A percentile compares a stretch with the other conserved stretches of the same genome.
Evolutionary conservation across 2,329 filamentous ascomycete species (phyloP).

Genomic region (Immersiporthe knoxdaviesiana): DNA sequence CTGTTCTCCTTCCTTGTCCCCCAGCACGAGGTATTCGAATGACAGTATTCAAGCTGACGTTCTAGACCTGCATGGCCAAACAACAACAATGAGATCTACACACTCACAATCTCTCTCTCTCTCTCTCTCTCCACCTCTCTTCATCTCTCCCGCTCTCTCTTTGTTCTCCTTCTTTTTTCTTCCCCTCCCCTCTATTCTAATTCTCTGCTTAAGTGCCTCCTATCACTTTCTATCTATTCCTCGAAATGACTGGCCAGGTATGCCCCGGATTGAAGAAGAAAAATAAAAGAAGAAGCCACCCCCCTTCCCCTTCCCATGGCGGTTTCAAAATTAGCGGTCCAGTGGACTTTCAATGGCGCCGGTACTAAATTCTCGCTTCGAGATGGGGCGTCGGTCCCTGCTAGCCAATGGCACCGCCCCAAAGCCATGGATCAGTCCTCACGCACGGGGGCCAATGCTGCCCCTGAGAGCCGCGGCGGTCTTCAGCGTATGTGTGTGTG

Average conservation of each 20-base stretch:
- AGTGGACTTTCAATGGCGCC: conserved; percentile 11
- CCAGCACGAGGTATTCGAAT: not conserved
- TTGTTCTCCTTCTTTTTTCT: not conserved
- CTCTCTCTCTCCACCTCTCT: not conserved
- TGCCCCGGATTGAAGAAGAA: not conserved
- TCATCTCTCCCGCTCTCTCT: too few relatives aligned
- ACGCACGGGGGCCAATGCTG: not conserved
- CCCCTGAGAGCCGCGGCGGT: conserved; percentile 24
- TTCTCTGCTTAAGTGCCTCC: not conserved
- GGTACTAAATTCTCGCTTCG: conserved; percentile 6
- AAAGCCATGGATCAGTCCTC: conserved; percentile 16
- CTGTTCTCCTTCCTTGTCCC: not conserved
- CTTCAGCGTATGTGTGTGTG: conserved; percentile 7
- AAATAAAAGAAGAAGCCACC: not conserved
- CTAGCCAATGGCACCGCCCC: conserved; percentile 20
- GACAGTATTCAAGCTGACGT: too few relatives aligned
- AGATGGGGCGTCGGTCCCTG: conserved; percentile 4
- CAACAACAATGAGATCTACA: not conserved
- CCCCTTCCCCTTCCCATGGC: not conserved
- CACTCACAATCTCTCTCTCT: not conserved
- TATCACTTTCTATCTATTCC: not conserved
- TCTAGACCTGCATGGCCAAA: not conserved
- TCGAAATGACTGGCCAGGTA: not conserved
- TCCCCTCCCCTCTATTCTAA: not conserved
- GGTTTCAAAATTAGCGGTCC: conserved; percentile 17